These are phyloP conservation scores for Cytospora piceicola DNA, from an alignment of 2,329 filamentous ascomycete genomes.

Conservation along the genomic window DNA sequence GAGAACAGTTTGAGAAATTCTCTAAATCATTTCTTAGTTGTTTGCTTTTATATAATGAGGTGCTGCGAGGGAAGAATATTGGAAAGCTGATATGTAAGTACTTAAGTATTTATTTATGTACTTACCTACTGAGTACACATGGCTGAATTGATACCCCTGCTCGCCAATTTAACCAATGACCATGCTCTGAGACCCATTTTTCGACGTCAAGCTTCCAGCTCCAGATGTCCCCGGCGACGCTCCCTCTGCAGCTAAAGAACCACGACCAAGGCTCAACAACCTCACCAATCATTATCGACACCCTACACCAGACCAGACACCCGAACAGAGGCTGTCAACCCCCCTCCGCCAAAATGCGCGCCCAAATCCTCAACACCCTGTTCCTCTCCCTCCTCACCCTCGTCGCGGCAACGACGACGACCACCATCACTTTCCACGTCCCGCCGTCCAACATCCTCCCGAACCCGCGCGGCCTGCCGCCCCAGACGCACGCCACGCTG, in stretches of 20 bases:
- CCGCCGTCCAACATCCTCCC: constrained; percentile 45
- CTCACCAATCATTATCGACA: background rate
- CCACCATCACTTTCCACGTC: constrained; percentile 52
- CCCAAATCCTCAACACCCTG: constrained; percentile 35
- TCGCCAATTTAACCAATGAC: background rate
- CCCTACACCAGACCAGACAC: constrained; percentile 2
- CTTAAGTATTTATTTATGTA: background rate
- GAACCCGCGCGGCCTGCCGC: constrained; percentile 60
- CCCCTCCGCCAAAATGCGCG: constrained; percentile 23
- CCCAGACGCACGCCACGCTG: constrained; percentile 68
- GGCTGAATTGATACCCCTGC: background rate
- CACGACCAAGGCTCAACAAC: background rate
- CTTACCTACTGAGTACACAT: too few relatives aligned
- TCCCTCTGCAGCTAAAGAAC: background rate
- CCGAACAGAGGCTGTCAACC: background rate
- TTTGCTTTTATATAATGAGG: too few relatives aligned
- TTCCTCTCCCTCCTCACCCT: constrained; percentile 44
- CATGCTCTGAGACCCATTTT: background rate
- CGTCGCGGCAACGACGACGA: constrained; percentile 34
- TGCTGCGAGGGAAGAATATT: too few relatives aligned
- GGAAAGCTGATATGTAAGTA: too few relatives aligned
- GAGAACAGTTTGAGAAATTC: too few relatives aligned
- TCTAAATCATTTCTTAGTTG: too few relatives aligned
- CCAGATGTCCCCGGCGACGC: background rate
- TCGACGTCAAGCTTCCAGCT: constrained; percentile 5